phyloP scores from a whole-genome alignment of 2,329 filamentous ascomycete genomes.

The Ilyonectria mors-panacis region DNA sequence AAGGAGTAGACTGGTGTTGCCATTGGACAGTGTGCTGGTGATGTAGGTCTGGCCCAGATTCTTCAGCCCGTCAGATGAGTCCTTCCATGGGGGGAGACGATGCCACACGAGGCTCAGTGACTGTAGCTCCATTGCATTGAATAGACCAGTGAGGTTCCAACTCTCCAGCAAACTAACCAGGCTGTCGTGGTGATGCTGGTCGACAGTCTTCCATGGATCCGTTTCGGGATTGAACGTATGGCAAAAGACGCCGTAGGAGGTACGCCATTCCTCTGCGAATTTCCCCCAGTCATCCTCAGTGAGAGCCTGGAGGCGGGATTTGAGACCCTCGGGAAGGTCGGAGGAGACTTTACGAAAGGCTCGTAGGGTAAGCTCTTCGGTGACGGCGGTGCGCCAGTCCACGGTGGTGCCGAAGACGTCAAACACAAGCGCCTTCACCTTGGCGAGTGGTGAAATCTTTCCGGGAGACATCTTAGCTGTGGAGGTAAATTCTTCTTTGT shows the following conservation, averaged over 20 bases:
- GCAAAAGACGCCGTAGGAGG: slow-evolving; percentile 75
- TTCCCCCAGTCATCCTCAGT: slow-evolving; percentile 71
- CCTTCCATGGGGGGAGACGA: slow-evolving; percentile 77
- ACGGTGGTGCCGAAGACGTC: slow-evolving; percentile 88
- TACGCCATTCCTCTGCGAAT: slow-evolving; percentile 81
- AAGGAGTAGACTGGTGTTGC: slow-evolving; percentile 75
- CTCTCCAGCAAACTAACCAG: slow-evolving; percentile 70
- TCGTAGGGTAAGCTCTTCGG: slow-evolving; percentile 67
- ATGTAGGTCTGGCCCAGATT: slow-evolving; percentile 64
- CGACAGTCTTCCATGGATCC: slow-evolving; percentile 76
- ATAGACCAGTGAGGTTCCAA: slow-evolving; percentile 72
- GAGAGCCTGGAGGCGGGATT: slow-evolving; percentile 64
- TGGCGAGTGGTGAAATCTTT: slow-evolving; percentile 44
- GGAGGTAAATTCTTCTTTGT: not conserved
- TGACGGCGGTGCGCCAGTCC: slow-evolving; percentile 81
- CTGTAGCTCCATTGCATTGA: slow-evolving; percentile 73
- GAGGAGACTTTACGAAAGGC: slow-evolving; percentile 65
- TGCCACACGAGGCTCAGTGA: slow-evolving; percentile 81
- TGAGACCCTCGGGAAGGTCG: slow-evolving; percentile 63
- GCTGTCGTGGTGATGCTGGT: slow-evolving; percentile 78
- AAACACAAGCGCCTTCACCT: slow-evolving; percentile 75
- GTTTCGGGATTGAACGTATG: slow-evolving; percentile 62
- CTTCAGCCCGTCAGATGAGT: slow-evolving; percentile 70
- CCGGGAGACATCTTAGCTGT: slow-evolving; percentile 46
- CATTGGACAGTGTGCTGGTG: slow-evolving; percentile 82